These are phyloP conservation scores for Anacardium occidentale DNA, from an alignment of 345 rosid species.

Conservation along the genomic window DNA sequence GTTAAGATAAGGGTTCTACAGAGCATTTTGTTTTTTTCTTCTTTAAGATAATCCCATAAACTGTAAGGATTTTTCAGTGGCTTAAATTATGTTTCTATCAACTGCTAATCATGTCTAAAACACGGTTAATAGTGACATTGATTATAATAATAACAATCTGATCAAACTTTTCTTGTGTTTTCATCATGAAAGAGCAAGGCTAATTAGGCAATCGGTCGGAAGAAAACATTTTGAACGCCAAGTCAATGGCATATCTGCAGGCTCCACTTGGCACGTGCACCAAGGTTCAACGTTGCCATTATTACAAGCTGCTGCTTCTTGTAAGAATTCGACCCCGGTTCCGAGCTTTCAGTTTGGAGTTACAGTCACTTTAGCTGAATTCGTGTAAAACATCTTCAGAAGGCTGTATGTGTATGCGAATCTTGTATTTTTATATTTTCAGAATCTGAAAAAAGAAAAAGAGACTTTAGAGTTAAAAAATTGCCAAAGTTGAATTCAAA, in stretches of 20 bases:
- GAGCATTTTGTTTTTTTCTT: no score
- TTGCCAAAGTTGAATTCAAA: no score
- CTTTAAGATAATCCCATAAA: no score
- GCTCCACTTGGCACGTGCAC: constrained; percentile 47
- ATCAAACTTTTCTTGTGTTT: constrained; percentile 24
- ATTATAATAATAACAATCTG: constrained; percentile 16
- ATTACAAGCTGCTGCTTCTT: constrained; percentile 5
- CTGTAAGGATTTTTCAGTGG: no score
- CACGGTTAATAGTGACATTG: not conserved
- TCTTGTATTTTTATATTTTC: no score
- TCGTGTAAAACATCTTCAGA: not conserved
- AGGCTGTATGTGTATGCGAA: no score
- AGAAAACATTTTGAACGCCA: constrained; percentile 18
- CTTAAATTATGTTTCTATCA: constrained; percentile 13
- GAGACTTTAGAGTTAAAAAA: no score
- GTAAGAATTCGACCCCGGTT: constrained; percentile 12
- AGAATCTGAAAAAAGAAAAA: no score
- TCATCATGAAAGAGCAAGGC: constrained; percentile 16
- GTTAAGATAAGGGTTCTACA: no score
- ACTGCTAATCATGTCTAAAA: constrained; percentile 15
- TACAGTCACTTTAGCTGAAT: not conserved
- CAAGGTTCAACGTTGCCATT: constrained; percentile 26
- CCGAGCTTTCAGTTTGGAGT: not conserved
- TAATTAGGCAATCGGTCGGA: constrained; percentile 11
- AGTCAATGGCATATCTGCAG: constrained; percentile 31